Base-by-base conservation (phyloP, 129 eudicot genomes). In the Flaveria robusta region DNA sequence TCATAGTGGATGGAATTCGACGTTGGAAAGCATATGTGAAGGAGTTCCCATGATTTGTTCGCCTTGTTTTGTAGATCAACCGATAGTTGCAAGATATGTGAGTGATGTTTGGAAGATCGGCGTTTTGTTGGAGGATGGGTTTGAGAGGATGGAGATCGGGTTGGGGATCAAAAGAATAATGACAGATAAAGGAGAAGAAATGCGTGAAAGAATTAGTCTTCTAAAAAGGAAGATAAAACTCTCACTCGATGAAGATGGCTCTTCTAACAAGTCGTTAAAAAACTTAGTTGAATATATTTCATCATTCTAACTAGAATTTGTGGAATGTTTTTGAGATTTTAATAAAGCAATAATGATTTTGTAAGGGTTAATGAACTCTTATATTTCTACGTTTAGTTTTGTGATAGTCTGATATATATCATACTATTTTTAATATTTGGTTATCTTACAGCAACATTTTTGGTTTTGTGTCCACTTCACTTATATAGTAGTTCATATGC, bases 1-100 rank as follows among this genome's bases (percentile, higher is more conserved):
- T 9, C 96, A 89, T 66, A 49, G 7, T 12, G 96, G 91, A 43
- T 89, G 96, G 91, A 89, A 85, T 22, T 89, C 91, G 52, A 82
- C 89, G 13, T 29, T 89, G 46, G 96, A 89, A 46, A 90, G 96
- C 65, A 78, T 90, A 9, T 87, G 86, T 49, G 92, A 81, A 76
- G 88, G 80, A 11, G 85, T 72, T 60, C 86, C 84, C 18, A 87
- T 71, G 89, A 81, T 86, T 68, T 83, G 87, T 68, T 68, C 68
- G 0, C 87, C 89, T 47, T 60, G 23, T 47, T 68, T 74, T 63
- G 68, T 9, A 4, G 89, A 80, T 65, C 89, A 86, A 72, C 74
- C 72, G 2, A 79, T 83, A 43, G 62, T 71, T 26, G 78, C 87
- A 4, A 72, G 89, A 66, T 76, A 79, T 15, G 83, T 83, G 18